Evolutionary conservation across 2,329 filamentous ascomycete species (phyloP).

Genomic region (Sclerotinia nivalis): DNA sequence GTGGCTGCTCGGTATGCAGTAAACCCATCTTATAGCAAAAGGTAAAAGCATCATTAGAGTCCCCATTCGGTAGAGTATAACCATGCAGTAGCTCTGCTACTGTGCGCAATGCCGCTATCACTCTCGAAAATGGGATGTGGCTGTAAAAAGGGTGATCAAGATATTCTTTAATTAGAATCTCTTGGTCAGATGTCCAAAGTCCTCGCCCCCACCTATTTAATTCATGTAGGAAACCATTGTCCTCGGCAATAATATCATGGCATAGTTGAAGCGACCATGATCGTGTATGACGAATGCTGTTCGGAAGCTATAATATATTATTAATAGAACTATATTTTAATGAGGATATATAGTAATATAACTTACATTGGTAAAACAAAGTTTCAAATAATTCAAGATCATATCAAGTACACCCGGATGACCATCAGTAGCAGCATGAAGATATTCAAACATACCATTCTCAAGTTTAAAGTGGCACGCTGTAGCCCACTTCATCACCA

Average conservation of each 20-base stretch:
- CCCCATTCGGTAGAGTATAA: background rate
- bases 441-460: background rate
- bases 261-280: background rate
- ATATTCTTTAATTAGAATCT: background rate
- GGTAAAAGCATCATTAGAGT: background rate
- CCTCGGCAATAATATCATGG: background rate
- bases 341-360: no score
- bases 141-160: background rate
- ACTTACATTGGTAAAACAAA: no score
- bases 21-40: conserved; percentile 5
- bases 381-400: background rate
- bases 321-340: background rate
- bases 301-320: background rate
- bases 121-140: background rate
- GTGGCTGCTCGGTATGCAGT: background rate
- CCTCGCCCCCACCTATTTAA: background rate
- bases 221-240: background rate
- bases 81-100: background rate
- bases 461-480: background rate
- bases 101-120: background rate
- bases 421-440: background rate
- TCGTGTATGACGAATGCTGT: background rate
- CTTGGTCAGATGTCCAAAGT: background rate
- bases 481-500: background rate
- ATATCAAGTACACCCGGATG: background rate